phyloP scores from a whole-genome alignment of 1,284 basidiomycete species.

The Tilletia caries region DNA sequence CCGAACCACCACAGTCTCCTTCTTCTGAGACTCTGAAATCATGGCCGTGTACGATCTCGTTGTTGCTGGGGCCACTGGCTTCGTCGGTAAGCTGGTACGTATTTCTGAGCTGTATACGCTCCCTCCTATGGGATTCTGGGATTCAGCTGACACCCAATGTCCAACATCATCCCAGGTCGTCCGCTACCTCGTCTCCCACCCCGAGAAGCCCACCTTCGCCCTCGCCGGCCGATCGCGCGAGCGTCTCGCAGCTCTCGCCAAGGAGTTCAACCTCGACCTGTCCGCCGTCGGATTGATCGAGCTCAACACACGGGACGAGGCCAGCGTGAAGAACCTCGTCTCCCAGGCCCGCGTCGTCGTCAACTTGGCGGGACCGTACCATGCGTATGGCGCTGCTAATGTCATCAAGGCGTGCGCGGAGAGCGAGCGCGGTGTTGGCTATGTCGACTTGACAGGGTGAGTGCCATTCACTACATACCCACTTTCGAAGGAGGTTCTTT shows the following conservation, averaged over 20 bases:
- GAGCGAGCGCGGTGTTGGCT: conserved; percentile 59
- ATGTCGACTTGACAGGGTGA: conserved; percentile 61
- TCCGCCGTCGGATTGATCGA: conserved; percentile 29
- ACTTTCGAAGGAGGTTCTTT: no score
- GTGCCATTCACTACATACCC: conserved; percentile 34
- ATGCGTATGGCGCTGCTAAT: conserved; percentile 27
- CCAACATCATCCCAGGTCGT: conserved; percentile 12
- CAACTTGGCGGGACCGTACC: conserved; percentile 45
- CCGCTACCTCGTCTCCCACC: conserved; percentile 35
- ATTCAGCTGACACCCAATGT: no score
- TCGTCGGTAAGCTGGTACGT: conserved; percentile 35
- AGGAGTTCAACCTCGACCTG: conserved; percentile 23
- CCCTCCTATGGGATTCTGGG: no score
- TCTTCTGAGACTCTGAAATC: not conserved
- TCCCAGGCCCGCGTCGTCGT: conserved; percentile 26
- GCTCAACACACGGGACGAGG: conserved; percentile 28
- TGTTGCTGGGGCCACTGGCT: conserved; percentile 48
- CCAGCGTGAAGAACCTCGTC: conserved; percentile 30
- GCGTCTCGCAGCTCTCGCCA: conserved; percentile 28
- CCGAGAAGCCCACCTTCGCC: conserved; percentile 30
- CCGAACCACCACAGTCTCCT: no score
- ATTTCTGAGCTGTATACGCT: not conserved
- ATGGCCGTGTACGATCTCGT: conserved; percentile 19
- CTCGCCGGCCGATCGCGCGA: conserved; percentile 40
- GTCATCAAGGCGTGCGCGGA: conserved; percentile 60